Conservation (phyloP, 139 green algal species). For the Tetraselmis striata region DNA sequence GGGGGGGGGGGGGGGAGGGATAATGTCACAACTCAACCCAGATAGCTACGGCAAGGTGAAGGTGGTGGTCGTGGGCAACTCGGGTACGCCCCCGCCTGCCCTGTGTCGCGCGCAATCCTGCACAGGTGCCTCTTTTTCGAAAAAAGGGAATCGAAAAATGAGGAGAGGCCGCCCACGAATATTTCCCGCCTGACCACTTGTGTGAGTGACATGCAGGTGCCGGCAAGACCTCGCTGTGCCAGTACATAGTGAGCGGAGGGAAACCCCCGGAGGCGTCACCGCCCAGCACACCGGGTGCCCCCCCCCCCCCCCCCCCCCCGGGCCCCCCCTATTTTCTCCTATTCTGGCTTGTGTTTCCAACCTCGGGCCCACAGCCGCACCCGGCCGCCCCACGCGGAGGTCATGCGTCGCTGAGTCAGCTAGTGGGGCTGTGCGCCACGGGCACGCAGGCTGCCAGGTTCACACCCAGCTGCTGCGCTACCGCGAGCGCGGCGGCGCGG, state of each 20-base stretch:
- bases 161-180: background rate
- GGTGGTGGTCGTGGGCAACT: background rate
- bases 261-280: background rate
- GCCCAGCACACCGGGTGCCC: background rate
- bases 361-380: background rate
- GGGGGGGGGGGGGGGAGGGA: too few relatives aligned
- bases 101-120: background rate
- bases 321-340: background rate
- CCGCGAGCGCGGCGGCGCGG: background rate
- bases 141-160: too few relatives aligned
- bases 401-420: too few relatives aligned
- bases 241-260: background rate
- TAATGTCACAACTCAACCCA: background rate
- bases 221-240: background rate
- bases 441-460: background rate
- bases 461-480: background rate
- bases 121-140: too few relatives aligned
- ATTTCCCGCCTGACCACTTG: background rate
- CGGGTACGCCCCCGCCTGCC: background rate
- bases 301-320: too few relatives aligned
- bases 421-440: too few relatives aligned
- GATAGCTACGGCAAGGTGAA: background rate
- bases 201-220: background rate
- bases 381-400: too few relatives aligned
- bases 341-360: background rate